Percentiles rank a stretch among this genome's conserved stretches.
These are phyloP conservation scores for Mesembryanthemum crystallinum DNA, from an alignment of 148 eudicot genomes.

Conservation along the genomic window DNA sequence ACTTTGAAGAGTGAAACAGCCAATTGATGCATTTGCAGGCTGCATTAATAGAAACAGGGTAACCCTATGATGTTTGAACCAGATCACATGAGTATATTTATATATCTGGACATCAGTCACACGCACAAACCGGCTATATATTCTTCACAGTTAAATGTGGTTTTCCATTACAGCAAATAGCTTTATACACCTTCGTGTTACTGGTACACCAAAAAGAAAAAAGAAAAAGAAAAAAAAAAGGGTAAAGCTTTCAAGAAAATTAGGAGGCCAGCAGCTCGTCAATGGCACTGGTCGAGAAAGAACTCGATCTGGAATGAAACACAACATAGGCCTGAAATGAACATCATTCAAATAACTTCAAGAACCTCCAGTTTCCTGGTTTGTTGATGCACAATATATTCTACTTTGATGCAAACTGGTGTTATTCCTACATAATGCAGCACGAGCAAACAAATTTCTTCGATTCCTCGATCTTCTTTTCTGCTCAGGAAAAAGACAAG, in stretches of 20 bases:
- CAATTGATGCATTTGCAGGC: too few relatives aligned
- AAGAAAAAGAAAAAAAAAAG: background rate
- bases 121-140: slow-evolving; percentile 25
- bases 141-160: slow-evolving; percentile 40
- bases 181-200: slow-evolving; percentile 38
- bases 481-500: slow-evolving; percentile 39
- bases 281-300: slow-evolving; percentile 14
- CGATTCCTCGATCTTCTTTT: slow-evolving; percentile 83
- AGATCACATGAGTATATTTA: background rate
- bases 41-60: slow-evolving; percentile 67
- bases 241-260: slow-evolving; percentile 27
- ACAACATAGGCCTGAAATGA: slow-evolving; percentile 6
- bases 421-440: slow-evolving; percentile 59
- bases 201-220: slow-evolving; percentile 25
- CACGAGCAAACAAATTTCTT: slow-evolving; percentile 67
- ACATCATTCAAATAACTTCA: slow-evolving; percentile 4
- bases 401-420: slow-evolving; percentile 9
- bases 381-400: slow-evolving; percentile 23
- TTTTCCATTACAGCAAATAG: slow-evolving; percentile 41
- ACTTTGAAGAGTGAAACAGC: too few relatives aligned
- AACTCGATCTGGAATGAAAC: slow-evolving; percentile 1
- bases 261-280: slow-evolving; percentile 29
- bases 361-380: slow-evolving; percentile 2
- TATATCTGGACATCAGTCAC: slow-evolving; percentile 20
- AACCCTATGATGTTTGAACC: slow-evolving; percentile 63